Conservation (phyloP, 225 moss, liverwort and hornwort genomes). For the Polytrichum formosum region DNA sequence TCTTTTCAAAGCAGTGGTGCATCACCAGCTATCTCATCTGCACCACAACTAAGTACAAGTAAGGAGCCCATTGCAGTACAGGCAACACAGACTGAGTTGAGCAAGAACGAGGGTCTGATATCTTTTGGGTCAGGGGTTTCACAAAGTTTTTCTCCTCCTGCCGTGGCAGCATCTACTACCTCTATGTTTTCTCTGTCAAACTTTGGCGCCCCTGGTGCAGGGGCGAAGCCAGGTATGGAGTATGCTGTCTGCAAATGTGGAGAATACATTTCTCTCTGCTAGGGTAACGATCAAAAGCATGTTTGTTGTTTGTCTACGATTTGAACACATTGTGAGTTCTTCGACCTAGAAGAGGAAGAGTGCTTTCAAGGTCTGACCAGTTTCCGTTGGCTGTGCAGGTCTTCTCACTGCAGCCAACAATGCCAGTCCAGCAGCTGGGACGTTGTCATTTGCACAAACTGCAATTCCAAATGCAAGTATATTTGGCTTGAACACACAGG, state of each 20-base stretch:
- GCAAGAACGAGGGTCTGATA: slow-evolving; percentile 18
- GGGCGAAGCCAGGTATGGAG: slow-evolving; percentile 43
- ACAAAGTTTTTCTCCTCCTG: slow-evolving; percentile 16
- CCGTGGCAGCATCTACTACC: slow-evolving; percentile 21
- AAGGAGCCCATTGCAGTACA: slow-evolving; percentile 25
- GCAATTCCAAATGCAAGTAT: slow-evolving; percentile 10
- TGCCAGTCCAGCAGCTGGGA: not conserved
- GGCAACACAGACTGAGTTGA: slow-evolving; percentile 12
- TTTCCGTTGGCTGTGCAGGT: slow-evolving; percentile 35
- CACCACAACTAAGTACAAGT: slow-evolving; percentile 29
- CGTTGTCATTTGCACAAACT: not conserved
- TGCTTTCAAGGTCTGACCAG: slow-evolving; percentile 6
- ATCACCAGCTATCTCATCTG: slow-evolving; percentile 12
- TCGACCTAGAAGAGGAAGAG: no score
- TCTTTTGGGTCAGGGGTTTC: slow-evolving; percentile 12
- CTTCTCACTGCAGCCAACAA: slow-evolving; percentile 23
- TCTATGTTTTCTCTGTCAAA: slow-evolving; percentile 43
- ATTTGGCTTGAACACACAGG: slow-evolving; percentile 10
- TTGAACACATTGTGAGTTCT: no score
- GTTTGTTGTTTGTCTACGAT: not conserved
- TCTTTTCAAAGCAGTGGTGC: slow-evolving; percentile 27
- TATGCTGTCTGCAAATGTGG: no score
- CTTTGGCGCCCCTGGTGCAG: slow-evolving; percentile 48
- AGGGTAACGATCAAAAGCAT: no score
- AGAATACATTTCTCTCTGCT: no score